These are phyloP conservation scores for Acer negundo DNA, from an alignment of 345 rosid genomes.

Conservation along the genomic window DNA sequence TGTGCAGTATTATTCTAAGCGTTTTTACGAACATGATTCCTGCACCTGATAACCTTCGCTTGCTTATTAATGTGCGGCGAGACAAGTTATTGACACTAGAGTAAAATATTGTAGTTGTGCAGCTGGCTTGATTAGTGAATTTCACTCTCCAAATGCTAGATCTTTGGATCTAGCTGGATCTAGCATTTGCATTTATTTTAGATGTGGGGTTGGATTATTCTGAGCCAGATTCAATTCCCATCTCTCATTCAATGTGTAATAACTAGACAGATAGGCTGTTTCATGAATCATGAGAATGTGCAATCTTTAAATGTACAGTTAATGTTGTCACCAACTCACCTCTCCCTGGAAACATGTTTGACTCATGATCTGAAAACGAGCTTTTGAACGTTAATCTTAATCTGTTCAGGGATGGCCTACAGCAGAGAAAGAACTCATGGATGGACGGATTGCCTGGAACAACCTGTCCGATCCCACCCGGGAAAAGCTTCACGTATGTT, in stretches of 20 bases:
- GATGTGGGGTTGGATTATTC: background rate
- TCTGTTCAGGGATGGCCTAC: slow-evolving; percentile 73
- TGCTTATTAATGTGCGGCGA: too few species aligned
- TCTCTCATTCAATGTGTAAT: background rate
- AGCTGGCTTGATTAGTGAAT: slow-evolving; percentile 13
- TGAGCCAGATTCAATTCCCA: background rate
- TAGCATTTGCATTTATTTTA: background rate
- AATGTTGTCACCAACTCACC: background rate
- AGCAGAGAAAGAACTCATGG: slow-evolving; percentile 86
- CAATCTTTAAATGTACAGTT: background rate
- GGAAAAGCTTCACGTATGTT: slow-evolving; percentile 75
- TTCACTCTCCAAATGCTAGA: slow-evolving; percentile 20
- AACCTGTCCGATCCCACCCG: slow-evolving; percentile 86
- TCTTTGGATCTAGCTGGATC: slow-evolving; percentile 16
- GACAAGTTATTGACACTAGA: background rate
- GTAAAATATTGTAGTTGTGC: slow-evolving; percentile 19
- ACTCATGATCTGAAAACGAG: background rate
- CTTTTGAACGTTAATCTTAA: too few species aligned
- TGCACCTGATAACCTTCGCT: too few species aligned
- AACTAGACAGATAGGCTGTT: background rate
- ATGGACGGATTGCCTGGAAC: slow-evolving; percentile 91
- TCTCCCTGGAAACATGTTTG: background rate
- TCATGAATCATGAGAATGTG: background rate
- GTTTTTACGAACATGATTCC: too few species aligned
- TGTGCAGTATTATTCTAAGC: too few species aligned